Evolutionary conservation across 805 yeast genomes (phyloP).

Genomic region (Sugiyamaella floridensis): DNA sequence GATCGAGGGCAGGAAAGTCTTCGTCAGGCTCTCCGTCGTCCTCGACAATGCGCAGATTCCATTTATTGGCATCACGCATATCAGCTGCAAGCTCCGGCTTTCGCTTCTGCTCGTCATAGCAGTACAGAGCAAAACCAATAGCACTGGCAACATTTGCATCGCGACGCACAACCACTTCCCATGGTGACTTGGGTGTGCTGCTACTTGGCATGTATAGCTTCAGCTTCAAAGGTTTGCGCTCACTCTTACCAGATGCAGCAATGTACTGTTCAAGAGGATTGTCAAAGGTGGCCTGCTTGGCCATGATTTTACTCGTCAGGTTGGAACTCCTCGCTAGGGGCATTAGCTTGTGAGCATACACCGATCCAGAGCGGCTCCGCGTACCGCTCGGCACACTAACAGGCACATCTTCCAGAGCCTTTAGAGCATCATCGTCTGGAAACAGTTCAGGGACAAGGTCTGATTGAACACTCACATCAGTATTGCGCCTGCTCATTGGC

Average conservation of each 20-base stretch:
- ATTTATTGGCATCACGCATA: slow-evolving; percentile 51
- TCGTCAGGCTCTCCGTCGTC: slow-evolving; percentile 91
- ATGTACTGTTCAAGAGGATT: slow-evolving; percentile 32
- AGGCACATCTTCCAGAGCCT: not conserved
- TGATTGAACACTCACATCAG: slow-evolving; percentile 3
- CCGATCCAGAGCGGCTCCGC: not conserved
- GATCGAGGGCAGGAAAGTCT: slow-evolving; percentile 79
- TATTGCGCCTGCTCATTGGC: slow-evolving; percentile 1
- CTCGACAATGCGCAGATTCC: slow-evolving; percentile 78
- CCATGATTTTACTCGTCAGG: slow-evolving; percentile 25
- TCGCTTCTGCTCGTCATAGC: slow-evolving; percentile 24
- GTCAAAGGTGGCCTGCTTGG: slow-evolving; percentile 25
- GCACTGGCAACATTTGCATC: slow-evolving; percentile 46
- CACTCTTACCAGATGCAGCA: slow-evolving; percentile 31
- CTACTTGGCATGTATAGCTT: slow-evolving; percentile 32
- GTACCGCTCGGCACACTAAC: not conserved
- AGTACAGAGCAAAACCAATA: slow-evolving; percentile 46
- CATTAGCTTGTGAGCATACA: not conserved
- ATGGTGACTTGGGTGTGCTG: slow-evolving; percentile 25
- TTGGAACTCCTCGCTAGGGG: slow-evolving; percentile 9
- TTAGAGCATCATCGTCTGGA: not conserved
- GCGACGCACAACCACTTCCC: slow-evolving; percentile 30
- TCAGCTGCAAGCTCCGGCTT: slow-evolving; percentile 24
- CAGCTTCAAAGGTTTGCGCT: slow-evolving; percentile 26
- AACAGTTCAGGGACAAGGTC: slow-evolving; percentile 2